A percentile compares a stretch with the other conserved stretches of the same genome.
Evolutionary conservation across 257 asterid genomes (phyloP).

Genomic region (Perilla frutescens): DNA sequence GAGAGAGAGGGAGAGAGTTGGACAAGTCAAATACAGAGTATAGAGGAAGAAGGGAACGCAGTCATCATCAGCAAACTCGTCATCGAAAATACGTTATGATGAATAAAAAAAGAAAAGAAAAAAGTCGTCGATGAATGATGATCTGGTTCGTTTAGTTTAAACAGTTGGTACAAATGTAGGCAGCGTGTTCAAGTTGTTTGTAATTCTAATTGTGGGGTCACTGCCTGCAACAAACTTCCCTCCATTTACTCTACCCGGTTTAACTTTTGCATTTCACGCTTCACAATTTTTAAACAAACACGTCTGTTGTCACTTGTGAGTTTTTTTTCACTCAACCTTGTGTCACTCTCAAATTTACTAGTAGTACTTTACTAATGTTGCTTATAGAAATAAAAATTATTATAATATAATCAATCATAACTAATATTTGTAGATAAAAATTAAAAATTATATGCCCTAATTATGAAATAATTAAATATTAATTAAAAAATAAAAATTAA

Average conservation of each 20-base stretch:
- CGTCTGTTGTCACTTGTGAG: too few relatives aligned
- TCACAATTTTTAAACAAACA: too few relatives aligned
- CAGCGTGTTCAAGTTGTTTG: background rate
- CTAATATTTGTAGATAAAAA: too few relatives aligned
- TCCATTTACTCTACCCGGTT: background rate
- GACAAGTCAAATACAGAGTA: slow-evolving; percentile 35
- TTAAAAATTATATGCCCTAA: too few relatives aligned
- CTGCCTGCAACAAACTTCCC: background rate
- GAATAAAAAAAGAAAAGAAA: background rate
- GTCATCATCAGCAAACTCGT: background rate
- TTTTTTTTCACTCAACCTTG: too few relatives aligned
- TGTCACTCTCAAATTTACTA: too few relatives aligned
- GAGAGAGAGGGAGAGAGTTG: background rate
- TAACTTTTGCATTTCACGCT: background rate
- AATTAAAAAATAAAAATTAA: too few relatives aligned
- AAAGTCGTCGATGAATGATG: slow-evolving; percentile 26
- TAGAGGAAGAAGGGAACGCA: background rate
- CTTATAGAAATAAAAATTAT: too few relatives aligned
- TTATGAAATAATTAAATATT: too few relatives aligned
- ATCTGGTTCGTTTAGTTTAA: background rate
- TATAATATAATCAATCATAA: too few relatives aligned
- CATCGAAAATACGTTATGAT: background rate
- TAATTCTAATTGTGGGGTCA: slow-evolving; percentile 6
- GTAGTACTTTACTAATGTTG: too few relatives aligned
- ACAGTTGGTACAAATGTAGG: slow-evolving; percentile 18